A percentile compares a stretch with the other conserved stretches of the same genome.
phyloP scores from a whole-genome alignment of 495 filamentous ascomycete genomes.

The Penicillium goetzii region DNA sequence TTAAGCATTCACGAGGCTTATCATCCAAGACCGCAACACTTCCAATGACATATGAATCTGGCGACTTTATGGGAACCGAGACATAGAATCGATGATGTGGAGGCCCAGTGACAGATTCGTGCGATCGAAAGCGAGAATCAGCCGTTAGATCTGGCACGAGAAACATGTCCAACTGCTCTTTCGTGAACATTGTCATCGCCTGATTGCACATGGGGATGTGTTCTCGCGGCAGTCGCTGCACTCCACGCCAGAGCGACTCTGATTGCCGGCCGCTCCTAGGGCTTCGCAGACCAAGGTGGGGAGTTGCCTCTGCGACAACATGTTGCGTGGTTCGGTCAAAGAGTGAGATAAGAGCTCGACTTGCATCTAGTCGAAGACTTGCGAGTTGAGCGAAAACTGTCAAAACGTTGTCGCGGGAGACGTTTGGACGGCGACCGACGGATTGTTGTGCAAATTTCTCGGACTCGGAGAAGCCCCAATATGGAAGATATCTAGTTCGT shows the following conservation, averaged over 20 bases:
- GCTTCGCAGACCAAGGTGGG: constrained; percentile 42
- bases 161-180: constrained; percentile 37
- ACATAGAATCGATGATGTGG: constrained; percentile 40
- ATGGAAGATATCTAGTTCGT: constrained; percentile 21
- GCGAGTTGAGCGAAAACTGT: constrained; percentile 49
- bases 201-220: constrained; percentile 30
- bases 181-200: constrained; percentile 41
- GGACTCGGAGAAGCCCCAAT: constrained; percentile 22
- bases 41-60: constrained; percentile 64
- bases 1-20: constrained; percentile 26
- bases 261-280: constrained; percentile 26
- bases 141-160: constrained; percentile 32
- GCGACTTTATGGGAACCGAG: constrained; percentile 54
- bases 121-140: constrained; percentile 33
- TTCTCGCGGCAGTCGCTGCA: constrained; percentile 35
- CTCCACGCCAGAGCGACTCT: constrained; percentile 42
- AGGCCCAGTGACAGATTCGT: constrained; percentile 34
- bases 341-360: constrained; percentile 39
- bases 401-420: constrained; percentile 38
- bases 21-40: constrained; percentile 62
- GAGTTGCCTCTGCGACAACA: constrained; percentile 54
- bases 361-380: constrained; percentile 43
- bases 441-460: constrained; percentile 26
- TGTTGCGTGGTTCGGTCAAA: constrained; percentile 46
- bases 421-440: constrained; percentile 17